Evolutionary conservation across 2,329 filamentous ascomycete genomes (phyloP), one percentile per base, ranked within the genome.

Genomic region (Mollisiaceae sp.): DNA sequence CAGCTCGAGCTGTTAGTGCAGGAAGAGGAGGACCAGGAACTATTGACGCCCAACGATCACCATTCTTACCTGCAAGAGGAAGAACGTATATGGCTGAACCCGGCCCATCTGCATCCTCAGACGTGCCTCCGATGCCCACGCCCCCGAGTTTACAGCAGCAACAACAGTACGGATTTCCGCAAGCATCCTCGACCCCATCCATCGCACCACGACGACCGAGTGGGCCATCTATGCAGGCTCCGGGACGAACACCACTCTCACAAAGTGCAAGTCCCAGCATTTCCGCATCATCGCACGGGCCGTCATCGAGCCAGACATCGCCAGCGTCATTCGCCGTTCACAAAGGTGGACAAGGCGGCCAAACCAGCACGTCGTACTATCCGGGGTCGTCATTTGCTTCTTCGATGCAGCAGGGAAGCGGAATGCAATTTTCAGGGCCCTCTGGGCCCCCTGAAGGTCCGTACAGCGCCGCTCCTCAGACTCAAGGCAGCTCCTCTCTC

Each of bases 1-100:
- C 87, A 11, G 86, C 86, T 47, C 82, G 86, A 67, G 79, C 83
- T 32, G 78, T 82, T 20, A 87, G 84, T 70, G 72, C 85, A 14
- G 80, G 81, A 38, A 69, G 83, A 41, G 78, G 79, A 56, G 77
- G 77, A 38, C 75, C 78, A 20, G 80, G 78, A 27, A 82, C 80
- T 1, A 81, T 83, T 55, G 80, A 82, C 73, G 81, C 82, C 8
- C 79, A 82, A 56, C 78, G 80, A 65, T 79, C 80, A 4, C 82
- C 83, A 1, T 84, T 83, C 63, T 73, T 82, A 14, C 76, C 78
- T 9, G 77, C 79, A 8, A 76, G 77, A 63, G 77, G 77, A 11
- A 76, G 81, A 47, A 73, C 77, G 8, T 81, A 81, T 68, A 76
- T 76, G 20, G 76, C 77, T 11, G 83, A 85, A 41, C 75, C 79